These are phyloP conservation scores for Peronosclerospora sorghi DNA, from an alignment of 352 stramenopile species.

Conservation along the genomic window DNA sequence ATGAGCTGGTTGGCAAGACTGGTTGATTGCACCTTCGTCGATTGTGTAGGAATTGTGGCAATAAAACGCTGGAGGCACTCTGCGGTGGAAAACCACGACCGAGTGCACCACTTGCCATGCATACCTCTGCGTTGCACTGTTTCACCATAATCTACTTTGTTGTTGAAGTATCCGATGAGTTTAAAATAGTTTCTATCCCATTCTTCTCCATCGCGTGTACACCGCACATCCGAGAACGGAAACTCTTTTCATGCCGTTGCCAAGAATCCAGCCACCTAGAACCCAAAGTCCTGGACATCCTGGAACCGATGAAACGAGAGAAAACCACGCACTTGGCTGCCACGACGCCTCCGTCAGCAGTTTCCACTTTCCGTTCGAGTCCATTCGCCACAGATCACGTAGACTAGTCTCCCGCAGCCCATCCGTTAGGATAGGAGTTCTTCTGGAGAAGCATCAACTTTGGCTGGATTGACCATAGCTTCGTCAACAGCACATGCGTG, in stretches of 20 bases:
- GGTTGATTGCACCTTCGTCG: conserved; percentile 30
- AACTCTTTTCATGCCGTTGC: conserved; percentile 59
- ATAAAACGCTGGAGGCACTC: conserved; percentile 39
- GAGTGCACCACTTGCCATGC: conserved; percentile 63
- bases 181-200: conserved; percentile 54
- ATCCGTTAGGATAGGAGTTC: conserved; percentile 47
- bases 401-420: conserved; percentile 56
- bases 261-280: conserved; percentile 61
- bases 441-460: conserved; percentile 38
- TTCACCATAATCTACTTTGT: conserved; percentile 68
- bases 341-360: conserved; percentile 37
- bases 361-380: conserved; percentile 30
- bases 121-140: conserved; percentile 31
- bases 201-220: conserved; percentile 41
- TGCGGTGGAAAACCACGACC: conserved; percentile 41
- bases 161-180: conserved; percentile 54
- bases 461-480: conserved; percentile 34
- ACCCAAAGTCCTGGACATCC: conserved; percentile 70
- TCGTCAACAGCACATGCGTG: conserved; percentile 49
- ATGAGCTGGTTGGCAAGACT: conserved; percentile 51
- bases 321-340: conserved; percentile 59
- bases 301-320: conserved; percentile 61
- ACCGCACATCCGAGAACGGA: conserved; percentile 65
- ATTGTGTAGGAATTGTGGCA: conserved; percentile 43
- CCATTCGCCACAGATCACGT: conserved; percentile 66